Evolutionary conservation across 768 basidiomycete genomes (phyloP).

Genomic region (Leccinum obscurum): DNA sequence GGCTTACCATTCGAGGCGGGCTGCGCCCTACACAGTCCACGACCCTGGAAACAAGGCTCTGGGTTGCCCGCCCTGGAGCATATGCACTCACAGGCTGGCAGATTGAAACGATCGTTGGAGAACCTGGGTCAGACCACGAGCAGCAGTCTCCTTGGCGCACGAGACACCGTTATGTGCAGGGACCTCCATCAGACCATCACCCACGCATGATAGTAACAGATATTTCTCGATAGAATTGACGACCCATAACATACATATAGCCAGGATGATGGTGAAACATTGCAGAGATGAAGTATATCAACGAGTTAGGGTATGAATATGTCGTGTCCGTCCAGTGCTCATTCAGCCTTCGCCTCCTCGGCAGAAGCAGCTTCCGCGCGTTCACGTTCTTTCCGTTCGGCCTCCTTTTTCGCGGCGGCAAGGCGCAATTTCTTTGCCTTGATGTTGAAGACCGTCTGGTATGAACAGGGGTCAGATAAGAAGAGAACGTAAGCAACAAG

Average conservation of each 20-base stretch:
- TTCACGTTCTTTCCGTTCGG: conserved; percentile 36
- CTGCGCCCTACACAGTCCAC: conserved; percentile 50
- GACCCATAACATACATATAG: conserved; percentile 11
- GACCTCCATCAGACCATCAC: conserved; percentile 28
- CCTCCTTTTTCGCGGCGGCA: conserved; percentile 53
- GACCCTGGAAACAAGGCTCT: conserved; percentile 51
- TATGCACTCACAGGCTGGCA: conserved; percentile 70
- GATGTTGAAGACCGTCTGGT: conserved; percentile 71
- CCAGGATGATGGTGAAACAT: conserved; percentile 1
- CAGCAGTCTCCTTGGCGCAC: conserved; percentile 32
- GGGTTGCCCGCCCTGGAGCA: conserved; percentile 61
- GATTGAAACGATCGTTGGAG: conserved; percentile 64
- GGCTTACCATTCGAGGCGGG: conserved; percentile 62
- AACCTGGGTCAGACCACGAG: conserved; percentile 23
- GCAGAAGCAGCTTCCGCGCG: conserved; percentile 23
- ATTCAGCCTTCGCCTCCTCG: conserved; percentile 18
- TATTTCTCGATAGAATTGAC: conserved; percentile 13
- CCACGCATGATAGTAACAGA: conserved; percentile 38
- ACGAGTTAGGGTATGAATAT: conserved; percentile 17
- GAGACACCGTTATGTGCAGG: conserved; percentile 43
- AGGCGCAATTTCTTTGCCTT: conserved; percentile 64
- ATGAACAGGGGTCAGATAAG: conserved; percentile 1
- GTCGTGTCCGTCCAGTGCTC: conserved; percentile 5
- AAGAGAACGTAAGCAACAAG: conserved; percentile 3
- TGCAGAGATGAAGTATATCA: neutral